Conservation (phyloP, 345 rosid species). For the Salix viminalis region DNA sequence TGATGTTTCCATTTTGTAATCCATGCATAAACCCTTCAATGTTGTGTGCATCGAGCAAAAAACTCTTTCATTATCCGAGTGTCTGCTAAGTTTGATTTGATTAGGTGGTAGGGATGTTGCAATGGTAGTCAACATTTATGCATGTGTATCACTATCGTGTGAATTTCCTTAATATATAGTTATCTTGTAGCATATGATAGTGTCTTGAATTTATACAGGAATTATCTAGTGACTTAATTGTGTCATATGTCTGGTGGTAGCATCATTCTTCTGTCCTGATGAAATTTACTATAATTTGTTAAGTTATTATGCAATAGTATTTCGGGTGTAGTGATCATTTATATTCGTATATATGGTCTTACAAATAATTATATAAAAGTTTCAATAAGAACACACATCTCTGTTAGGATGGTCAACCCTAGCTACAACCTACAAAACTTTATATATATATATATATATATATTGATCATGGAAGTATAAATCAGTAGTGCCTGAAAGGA, state of each 20-base stretch:
- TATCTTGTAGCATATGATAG: neutral
- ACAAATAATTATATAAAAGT: too few species aligned
- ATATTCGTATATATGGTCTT: too few species aligned
- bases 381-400: too few species aligned
- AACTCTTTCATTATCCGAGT: neutral
- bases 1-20: neutral
- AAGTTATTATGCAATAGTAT: too few species aligned
- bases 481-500: neutral
- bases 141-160: neutral
- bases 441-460: too few species aligned
- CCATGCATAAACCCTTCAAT: neutral
- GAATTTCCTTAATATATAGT: neutral
- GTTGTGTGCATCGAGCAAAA: neutral
- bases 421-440: neutral
- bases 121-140: neutral
- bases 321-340: too few species aligned
- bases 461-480: neutral
- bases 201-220: neutral
- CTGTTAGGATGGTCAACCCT: neutral
- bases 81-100: neutral
- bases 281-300: too few species aligned
- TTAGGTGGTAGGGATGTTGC: neutral
- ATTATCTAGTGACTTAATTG: too few species aligned
- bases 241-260: too few species aligned
- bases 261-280: too few species aligned